phyloP scores from a whole-genome alignment of 2,329 filamentous ascomycete genomes.

The Cytospora schulzeri region DNA sequence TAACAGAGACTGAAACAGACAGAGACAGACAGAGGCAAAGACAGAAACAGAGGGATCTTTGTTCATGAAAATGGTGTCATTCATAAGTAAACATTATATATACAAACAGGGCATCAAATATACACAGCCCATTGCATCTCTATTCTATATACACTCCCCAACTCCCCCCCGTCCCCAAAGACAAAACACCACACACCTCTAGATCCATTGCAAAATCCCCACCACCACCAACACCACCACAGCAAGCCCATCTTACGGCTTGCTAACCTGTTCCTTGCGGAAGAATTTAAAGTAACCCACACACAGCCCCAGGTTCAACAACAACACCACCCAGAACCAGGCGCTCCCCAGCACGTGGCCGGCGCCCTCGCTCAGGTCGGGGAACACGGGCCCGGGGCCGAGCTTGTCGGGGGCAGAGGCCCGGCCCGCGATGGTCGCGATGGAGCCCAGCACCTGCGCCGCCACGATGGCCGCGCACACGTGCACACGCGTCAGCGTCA shows the following conservation, averaged over 20 bases:
- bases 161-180: neutral
- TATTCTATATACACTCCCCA: conserved; percentile 1
- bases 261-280: conserved; percentile 35
- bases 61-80: no score
- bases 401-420: conserved; percentile 60
- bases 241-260: conserved; percentile 24
- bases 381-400: conserved; percentile 62
- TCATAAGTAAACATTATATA: no score
- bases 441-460: conserved; percentile 63
- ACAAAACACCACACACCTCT: neutral
- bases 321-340: conserved; percentile 63
- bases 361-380: conserved; percentile 54
- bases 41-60: no score
- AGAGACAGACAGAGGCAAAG: no score
- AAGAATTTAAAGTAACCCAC: conserved; percentile 57
- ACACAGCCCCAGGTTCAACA: conserved; percentile 58
- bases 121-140: no score
- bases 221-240: neutral
- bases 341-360: conserved; percentile 47
- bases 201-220: no score
- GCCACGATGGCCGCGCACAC: conserved; percentile 60
- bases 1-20: no score
- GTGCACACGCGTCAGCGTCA: conserved; percentile 63
- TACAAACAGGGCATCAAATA: no score
- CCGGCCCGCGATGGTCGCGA: conserved; percentile 62